Conservation (phyloP, 2,329 filamentous ascomycete genomes). For the Gnomoniopsis smithogilvyi region DNA sequence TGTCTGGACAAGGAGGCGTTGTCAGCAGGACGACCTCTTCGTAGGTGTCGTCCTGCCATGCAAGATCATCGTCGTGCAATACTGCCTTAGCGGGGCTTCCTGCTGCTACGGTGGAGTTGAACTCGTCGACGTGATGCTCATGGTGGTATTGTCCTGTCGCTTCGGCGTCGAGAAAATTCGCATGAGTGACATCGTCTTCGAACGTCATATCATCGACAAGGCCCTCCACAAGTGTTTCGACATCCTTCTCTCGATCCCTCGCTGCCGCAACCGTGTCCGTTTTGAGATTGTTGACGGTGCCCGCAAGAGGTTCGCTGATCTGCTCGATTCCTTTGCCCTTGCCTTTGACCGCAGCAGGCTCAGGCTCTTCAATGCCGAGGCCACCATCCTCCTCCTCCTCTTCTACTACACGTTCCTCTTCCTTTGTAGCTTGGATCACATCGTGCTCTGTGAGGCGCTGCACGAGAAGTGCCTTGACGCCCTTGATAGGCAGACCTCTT, state of each 20-base stretch:
- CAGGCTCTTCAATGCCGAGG: background rate
- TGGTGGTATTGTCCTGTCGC: background rate
- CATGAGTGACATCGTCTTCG: background rate
- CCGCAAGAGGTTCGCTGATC: background rate
- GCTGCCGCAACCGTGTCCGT: background rate
- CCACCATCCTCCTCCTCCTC: background rate
- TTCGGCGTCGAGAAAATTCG: background rate
- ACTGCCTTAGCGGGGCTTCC: background rate
- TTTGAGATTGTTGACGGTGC: background rate
- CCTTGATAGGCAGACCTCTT: background rate
- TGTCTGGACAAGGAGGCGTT: background rate
- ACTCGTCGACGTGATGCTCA: background rate
- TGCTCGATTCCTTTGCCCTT: background rate
- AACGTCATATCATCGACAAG: background rate
- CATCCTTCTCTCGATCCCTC: background rate
- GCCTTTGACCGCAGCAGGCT: background rate
- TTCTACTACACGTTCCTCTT: background rate
- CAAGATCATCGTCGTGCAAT: background rate
- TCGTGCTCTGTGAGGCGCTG: background rate
- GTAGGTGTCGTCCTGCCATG: background rate
- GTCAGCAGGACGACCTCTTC: constrained; percentile 5
- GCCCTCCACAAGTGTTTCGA: background rate
- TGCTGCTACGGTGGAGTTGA: background rate
- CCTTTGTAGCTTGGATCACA: background rate
- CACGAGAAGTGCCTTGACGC: background rate